Conservation (phyloP, 1,284 basidiomycete genomes). For the Hymenochaete sp. region DNA sequence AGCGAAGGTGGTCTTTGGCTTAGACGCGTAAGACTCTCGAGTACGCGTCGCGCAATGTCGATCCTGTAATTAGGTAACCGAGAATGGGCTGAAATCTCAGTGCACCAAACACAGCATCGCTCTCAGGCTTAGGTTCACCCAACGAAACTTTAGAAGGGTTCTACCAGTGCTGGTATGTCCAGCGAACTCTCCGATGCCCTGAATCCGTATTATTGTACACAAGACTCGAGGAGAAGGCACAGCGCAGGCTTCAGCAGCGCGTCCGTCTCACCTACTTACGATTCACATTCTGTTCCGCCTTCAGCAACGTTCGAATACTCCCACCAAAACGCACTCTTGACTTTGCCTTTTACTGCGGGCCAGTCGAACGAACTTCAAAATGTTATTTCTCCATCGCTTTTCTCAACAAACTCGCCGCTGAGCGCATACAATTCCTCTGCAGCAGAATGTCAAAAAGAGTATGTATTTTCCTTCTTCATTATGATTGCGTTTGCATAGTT, state of each 20-base stretch:
- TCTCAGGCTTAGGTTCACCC: too few relatives aligned
- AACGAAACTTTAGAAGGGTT: too few relatives aligned
- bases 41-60: slow-evolving; percentile 16
- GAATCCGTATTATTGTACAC: slow-evolving; percentile 47
- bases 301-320: not conserved
- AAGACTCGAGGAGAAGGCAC: slow-evolving; percentile 2
- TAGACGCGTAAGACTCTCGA: slow-evolving; percentile 12
- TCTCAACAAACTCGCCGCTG: too few relatives aligned
- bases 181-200: slow-evolving; percentile 71
- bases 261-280: slow-evolving; percentile 25
- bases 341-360: too few relatives aligned
- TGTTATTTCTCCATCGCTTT: slow-evolving; percentile 33
- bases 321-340: too few relatives aligned
- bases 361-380: slow-evolving; percentile 56
- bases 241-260: too few relatives aligned
- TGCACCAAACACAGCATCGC: too few relatives aligned
- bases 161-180: too few relatives aligned
- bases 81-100: too few relatives aligned
- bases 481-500: not conserved
- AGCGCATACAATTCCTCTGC: slow-evolving; percentile 25
- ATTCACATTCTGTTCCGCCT: slow-evolving; percentile 18
- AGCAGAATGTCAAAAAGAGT: slow-evolving; percentile 17
- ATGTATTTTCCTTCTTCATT: too few relatives aligned
- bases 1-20: not conserved
- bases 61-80: too few relatives aligned